Evolutionary conservation across 108 stramenopile genomes (phyloP).

Genomic region (Discostella pseudostelligera): DNA sequence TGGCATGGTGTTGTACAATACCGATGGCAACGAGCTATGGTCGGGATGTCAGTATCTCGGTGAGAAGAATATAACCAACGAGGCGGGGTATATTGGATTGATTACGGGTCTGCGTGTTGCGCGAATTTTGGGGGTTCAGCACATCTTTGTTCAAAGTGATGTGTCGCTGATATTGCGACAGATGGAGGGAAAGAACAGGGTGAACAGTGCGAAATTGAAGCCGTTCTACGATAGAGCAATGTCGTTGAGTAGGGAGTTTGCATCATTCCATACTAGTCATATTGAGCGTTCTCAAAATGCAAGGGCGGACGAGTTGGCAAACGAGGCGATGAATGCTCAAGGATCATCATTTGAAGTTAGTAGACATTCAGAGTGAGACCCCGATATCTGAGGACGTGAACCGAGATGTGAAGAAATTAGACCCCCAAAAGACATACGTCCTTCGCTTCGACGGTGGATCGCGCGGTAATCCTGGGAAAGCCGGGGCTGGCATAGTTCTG

Average conservation of each 20-base stretch:
- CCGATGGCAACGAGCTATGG: slow-evolving; percentile 51
- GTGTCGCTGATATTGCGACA: slow-evolving; percentile 70
- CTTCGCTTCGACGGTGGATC: slow-evolving; percentile 83
- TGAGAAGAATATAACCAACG: slow-evolving; percentile 64
- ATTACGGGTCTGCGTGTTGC: slow-evolving; percentile 69
- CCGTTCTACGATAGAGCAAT: slow-evolving; percentile 39
- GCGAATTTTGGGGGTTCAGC: slow-evolving; percentile 53
- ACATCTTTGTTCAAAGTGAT: slow-evolving; percentile 71
- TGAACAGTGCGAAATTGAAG: slow-evolving; percentile 49
- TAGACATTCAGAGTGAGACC: background rate
- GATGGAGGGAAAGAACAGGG: slow-evolving; percentile 55
- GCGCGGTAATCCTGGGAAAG: slow-evolving; percentile 63
- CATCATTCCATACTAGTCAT: slow-evolving; percentile 56
- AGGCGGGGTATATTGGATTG: slow-evolving; percentile 74
- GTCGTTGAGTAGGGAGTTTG: slow-evolving; percentile 45
- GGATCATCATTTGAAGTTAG: background rate
- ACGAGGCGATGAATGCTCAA: slow-evolving; percentile 73
- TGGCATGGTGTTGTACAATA: slow-evolving; percentile 75
- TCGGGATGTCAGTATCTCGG: slow-evolving; percentile 68
- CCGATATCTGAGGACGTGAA: background rate
- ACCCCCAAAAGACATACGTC: slow-evolving; percentile 48
- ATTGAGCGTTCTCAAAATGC: slow-evolving; percentile 67
- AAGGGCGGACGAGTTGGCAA: slow-evolving; percentile 84
- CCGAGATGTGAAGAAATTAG: background rate
- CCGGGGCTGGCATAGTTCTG: slow-evolving; percentile 75